Conservation (phyloP, 2,329 filamentous ascomycete species). For the Aureobasidium sp. region DNA sequence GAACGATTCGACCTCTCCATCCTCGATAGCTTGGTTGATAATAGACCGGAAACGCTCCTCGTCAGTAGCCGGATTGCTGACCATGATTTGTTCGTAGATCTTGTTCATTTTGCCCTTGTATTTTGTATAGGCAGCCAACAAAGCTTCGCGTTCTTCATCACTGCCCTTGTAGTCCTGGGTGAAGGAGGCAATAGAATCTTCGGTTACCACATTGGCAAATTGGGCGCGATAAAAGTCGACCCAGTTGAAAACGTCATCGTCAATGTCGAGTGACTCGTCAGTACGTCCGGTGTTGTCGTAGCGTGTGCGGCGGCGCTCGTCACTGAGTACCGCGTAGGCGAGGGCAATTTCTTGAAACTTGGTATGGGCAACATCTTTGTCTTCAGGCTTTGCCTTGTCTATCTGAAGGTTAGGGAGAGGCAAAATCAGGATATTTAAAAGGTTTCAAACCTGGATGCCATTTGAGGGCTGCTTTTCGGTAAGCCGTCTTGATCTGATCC, state of each 20-base stretch:
- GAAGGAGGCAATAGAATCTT: slow-evolving; percentile 68
- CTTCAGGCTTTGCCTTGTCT: slow-evolving; percentile 66
- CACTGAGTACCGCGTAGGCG: slow-evolving; percentile 87
- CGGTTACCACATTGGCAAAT: slow-evolving; percentile 68
- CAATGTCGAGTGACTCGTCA: slow-evolving; percentile 62
- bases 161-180: slow-evolving; percentile 74
- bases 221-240: slow-evolving; percentile 80
- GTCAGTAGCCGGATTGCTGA: slow-evolving; percentile 75
- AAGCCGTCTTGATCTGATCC: slow-evolving; percentile 83
- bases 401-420: not conserved
- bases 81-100: slow-evolving; percentile 78
- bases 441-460: slow-evolving; percentile 51
- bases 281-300: slow-evolving; percentile 91
- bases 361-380: slow-evolving; percentile 66
- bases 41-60: slow-evolving; percentile 77
- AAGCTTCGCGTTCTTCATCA: slow-evolving; percentile 72
- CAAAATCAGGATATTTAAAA: not conserved
- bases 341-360: slow-evolving; percentile 89
- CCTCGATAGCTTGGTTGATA: slow-evolving; percentile 72
- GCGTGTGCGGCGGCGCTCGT: slow-evolving; percentile 68
- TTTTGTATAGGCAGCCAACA: slow-evolving; percentile 69
- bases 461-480: slow-evolving; percentile 81
- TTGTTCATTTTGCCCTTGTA: slow-evolving; percentile 66
- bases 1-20: slow-evolving; percentile 59
- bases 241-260: slow-evolving; percentile 78